Base-by-base conservation (phyloP, 306 rosid species). In the Canavalia ensiformis region DNA sequence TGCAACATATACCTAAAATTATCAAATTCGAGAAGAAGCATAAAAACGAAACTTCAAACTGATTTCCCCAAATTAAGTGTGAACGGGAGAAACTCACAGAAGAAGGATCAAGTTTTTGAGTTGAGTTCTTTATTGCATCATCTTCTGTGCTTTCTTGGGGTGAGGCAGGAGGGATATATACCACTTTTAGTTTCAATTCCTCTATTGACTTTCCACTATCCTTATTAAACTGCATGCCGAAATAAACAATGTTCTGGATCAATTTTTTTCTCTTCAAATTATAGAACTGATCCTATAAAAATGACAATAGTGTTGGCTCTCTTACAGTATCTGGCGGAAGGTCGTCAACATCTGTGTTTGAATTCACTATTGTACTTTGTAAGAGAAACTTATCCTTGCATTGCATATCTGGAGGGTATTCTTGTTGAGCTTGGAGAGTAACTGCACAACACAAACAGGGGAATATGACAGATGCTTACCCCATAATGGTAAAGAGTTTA, bases 361-460 rank as follows among this genome's bases (percentile, higher is more conserved):
- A 83, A 88, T 81, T 80, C 79, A 95, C 98, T 71, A 49, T 56
- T 7, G 97, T 88, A 86, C 97, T 93, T 87, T 93, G 98, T 74
- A 95, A 79, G 73, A 95, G 99, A 89, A 95, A 95, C 88, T 91
- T 95, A 85, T 95, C 99, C 79, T 93, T 93, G 86, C 94, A 90
- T 71, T 90, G 94, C 94, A 88, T 83, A 80, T 95, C 94, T 56
- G 88, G 86, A 81, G 99, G 99, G 86, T 87, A 87, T 87, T 93
- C 99, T 42, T 72, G 94, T 70, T 90, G 97, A 30, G 96, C 97
- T 87, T 95, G 99, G 70, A 93, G 99, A 83, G 97, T 95, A 62
- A 95, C 99, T 52, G 28, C 28, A 11, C 52, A 75, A 65, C 68
- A 82, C 50, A 77, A 81, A 60, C 42, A 33, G 75, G 70, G 84